Percentiles rank a stretch among this genome's conserved stretches.
phyloP scores from a whole-genome alignment of 257 asterid genomes.

The Paulownia fortunei region DNA sequence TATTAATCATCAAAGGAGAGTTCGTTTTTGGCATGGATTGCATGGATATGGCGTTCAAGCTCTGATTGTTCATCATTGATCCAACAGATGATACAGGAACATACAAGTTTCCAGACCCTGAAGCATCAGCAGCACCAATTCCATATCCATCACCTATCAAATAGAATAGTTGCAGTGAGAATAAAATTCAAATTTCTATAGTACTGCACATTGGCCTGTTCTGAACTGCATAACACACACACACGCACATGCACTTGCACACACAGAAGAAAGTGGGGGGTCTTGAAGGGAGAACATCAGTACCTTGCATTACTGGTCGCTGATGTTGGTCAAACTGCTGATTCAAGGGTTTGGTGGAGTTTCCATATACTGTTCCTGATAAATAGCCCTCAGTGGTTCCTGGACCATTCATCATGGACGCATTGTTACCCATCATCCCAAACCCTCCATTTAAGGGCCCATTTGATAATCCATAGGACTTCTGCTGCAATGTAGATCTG shows the following conservation, averaged over 20 bases:
- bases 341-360: constrained; percentile 65
- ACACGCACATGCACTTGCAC: background rate
- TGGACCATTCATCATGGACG: constrained; percentile 60
- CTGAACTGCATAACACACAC: background rate
- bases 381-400: constrained; percentile 71
- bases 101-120: constrained; percentile 70
- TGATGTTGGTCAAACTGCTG: constrained; percentile 71
- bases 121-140: constrained; percentile 53
- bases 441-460: constrained; percentile 68
- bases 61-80: constrained; percentile 55
- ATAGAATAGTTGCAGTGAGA: constrained; percentile 42
- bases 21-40: constrained; percentile 60
- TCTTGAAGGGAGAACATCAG: constrained; percentile 25
- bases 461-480: constrained; percentile 69
- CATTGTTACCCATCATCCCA: constrained; percentile 67
- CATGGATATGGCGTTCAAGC: constrained; percentile 58
- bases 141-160: constrained; percentile 83
- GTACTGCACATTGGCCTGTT: constrained; percentile 6
- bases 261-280: background rate
- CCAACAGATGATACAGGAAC: constrained; percentile 63
- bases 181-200: constrained; percentile 11
- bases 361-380: constrained; percentile 58
- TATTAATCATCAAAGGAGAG: constrained; percentile 51
- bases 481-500: constrained; percentile 80
- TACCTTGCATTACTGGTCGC: constrained; percentile 68